Conservation (phyloP, 352 stramenopile species). For the Elongisporangium undulatum region DNA sequence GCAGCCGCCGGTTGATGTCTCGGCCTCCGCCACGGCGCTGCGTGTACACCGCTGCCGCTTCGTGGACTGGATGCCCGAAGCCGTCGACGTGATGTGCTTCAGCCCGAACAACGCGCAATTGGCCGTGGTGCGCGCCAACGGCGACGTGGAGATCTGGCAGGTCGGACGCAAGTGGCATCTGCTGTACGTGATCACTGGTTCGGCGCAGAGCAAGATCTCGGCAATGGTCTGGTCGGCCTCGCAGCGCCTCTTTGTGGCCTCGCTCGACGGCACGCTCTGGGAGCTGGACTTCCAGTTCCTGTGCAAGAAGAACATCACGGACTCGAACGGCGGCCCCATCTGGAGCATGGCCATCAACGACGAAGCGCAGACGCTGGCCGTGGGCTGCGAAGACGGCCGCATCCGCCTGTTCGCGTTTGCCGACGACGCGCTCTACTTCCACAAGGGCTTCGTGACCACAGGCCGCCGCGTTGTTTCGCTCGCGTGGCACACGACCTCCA, state of each 20-base stretch:
- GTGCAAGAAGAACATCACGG: conserved; percentile 69
- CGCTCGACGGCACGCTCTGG: conserved; percentile 72
- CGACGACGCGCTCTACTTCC: conserved; percentile 72
- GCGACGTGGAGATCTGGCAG: conserved; percentile 80
- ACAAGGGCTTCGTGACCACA: conserved; percentile 78
- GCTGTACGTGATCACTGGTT: conserved; percentile 63
- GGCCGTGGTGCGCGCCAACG: conserved; percentile 72
- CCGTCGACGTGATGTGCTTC: conserved; percentile 61
- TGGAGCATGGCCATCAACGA: conserved; percentile 84
- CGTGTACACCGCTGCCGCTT: conserved; percentile 82
- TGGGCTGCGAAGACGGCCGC: conserved; percentile 89
- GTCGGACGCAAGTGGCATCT: conserved; percentile 66
- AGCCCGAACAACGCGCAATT: conserved; percentile 48
- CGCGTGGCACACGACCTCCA: conserved; percentile 64
- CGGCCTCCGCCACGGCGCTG: conserved; percentile 19
- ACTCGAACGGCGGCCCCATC: conserved; percentile 86
- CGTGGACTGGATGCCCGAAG: conserved; percentile 79
- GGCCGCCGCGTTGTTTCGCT: conserved; percentile 76
- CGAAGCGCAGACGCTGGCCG: conserved; percentile 52
- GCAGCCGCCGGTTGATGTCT: conserved; percentile 1
- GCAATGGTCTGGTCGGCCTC: conserved; percentile 54
- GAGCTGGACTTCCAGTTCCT: conserved; percentile 76
- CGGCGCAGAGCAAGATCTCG: conserved; percentile 56
- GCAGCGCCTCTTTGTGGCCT: conserved; percentile 61
- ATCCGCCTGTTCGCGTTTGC: conserved; percentile 86